phyloP scores from a whole-genome alignment of 2,329 filamentous ascomycete genomes.

The Seiridium cupressi region DNA sequence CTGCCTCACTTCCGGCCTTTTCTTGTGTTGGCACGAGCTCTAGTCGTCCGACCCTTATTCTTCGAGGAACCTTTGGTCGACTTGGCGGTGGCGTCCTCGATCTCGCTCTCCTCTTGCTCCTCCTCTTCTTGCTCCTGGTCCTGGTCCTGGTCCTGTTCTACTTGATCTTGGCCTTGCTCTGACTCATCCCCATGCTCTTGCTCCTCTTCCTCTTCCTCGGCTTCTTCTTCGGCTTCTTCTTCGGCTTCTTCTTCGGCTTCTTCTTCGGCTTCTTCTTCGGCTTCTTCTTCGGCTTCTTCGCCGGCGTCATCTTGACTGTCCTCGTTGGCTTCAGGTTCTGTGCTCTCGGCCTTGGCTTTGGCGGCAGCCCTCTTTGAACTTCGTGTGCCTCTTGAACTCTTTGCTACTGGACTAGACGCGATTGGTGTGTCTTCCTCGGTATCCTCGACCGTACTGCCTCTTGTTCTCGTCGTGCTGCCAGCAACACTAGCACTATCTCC shows the following conservation, averaged over 20 bases:
- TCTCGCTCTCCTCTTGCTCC: constrained; percentile 14
- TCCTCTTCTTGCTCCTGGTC: constrained; percentile 9
- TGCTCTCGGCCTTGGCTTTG: constrained; percentile 35
- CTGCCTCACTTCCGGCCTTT: constrained; percentile 3
- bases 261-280: constrained; percentile 9
- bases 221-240: constrained; percentile 14
- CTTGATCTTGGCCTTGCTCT: too few relatives aligned
- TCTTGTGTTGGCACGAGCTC: background rate
- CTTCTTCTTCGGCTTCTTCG: constrained; percentile 17
- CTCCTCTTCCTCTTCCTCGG: constrained; percentile 6
- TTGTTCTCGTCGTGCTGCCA: constrained; percentile 45
- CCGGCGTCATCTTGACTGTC: constrained; percentile 15
- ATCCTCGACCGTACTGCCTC: constrained; percentile 50
- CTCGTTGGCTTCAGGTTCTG: constrained; percentile 23
- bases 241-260: background rate
- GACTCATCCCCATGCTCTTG: too few relatives aligned
- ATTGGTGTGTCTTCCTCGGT: constrained; percentile 47
- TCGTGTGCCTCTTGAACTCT: constrained; percentile 40
- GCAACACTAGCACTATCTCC: constrained; percentile 41
- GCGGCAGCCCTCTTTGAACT: constrained; percentile 43
- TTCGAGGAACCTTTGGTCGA: constrained; percentile 6
- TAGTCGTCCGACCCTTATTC: background rate
- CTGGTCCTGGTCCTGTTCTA: background rate
- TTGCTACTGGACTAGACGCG: constrained; percentile 36
- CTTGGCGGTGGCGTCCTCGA: constrained; percentile 8